Conservation (phyloP, 768 basidiomycete genomes). For the Mycena galericulata region DNA sequence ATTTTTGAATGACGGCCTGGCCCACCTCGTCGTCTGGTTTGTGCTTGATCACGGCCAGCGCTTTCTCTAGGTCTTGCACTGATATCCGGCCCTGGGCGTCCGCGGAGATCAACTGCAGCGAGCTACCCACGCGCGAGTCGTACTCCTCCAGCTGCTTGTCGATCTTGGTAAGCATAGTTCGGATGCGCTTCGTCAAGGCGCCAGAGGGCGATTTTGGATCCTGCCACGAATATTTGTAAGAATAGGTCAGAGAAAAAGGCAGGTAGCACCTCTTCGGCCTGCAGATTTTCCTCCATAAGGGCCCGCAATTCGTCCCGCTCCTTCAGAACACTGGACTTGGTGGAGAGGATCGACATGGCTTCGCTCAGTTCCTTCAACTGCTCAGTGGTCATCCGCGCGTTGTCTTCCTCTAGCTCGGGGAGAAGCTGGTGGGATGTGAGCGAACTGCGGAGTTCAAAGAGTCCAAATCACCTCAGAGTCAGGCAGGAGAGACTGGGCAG, state of each 20-base stretch:
- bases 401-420: constrained; percentile 72
- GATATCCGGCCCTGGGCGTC: constrained; percentile 91
- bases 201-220: constrained; percentile 85
- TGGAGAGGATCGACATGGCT: constrained; percentile 89
- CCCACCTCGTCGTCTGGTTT: constrained; percentile 91
- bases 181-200: constrained; percentile 95
- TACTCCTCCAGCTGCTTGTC: constrained; percentile 93
- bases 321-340: constrained; percentile 94
- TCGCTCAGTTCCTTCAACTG: constrained; percentile 95
- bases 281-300: constrained; percentile 94
- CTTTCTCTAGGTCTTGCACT: constrained; percentile 89
- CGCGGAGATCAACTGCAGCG: constrained; percentile 87
- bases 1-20: constrained; percentile 87
- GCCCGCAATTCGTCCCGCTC: constrained; percentile 92
- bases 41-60: constrained; percentile 93
- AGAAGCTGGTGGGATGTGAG: constrained; percentile 59
- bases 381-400: constrained; percentile 97
- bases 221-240: constrained; percentile 46
- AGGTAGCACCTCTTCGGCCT: constrained; percentile 80
- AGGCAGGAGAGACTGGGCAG: constrained; percentile 86
- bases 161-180: constrained; percentile 95
- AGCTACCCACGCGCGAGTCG: constrained; percentile 87
- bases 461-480: constrained; percentile 77
- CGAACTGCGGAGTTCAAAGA: not conserved
- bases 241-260: constrained; percentile 9